phyloP scores from a whole-genome alignment of 495 filamentous ascomycete species.

The Aspergillus funiculosus region DNA sequence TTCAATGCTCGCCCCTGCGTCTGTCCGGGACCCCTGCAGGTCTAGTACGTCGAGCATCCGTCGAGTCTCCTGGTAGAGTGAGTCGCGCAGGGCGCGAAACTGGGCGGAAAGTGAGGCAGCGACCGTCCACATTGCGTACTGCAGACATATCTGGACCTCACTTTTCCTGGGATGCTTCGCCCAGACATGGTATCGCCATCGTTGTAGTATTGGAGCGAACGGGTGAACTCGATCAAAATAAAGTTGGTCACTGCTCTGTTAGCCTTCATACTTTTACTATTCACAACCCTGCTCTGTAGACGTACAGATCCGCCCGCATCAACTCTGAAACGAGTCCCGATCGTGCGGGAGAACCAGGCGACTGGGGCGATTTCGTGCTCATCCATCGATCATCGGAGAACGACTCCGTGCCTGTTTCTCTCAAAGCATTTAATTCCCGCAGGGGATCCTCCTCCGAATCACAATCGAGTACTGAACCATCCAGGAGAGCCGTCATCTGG shows the following conservation, averaged over 20 bases:
- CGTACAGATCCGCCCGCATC: constrained; percentile 40
- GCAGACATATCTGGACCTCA: constrained; percentile 38
- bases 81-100: constrained; percentile 41
- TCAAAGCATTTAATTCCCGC: constrained; percentile 1
- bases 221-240: constrained; percentile 56
- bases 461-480: constrained; percentile 13
- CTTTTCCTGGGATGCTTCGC: constrained; percentile 22
- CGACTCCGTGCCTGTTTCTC: background rate
- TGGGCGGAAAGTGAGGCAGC: constrained; percentile 49
- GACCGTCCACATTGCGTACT: constrained; percentile 53
- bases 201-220: constrained; percentile 49
- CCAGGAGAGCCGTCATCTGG: constrained; percentile 14
- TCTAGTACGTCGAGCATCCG: constrained; percentile 36
- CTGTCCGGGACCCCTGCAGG: background rate
- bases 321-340: constrained; percentile 25
- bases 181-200: constrained; percentile 41
- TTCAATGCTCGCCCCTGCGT: constrained; percentile 24
- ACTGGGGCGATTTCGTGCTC: constrained; percentile 11
- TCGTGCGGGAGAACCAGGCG: constrained; percentile 8
- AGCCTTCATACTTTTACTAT: background rate
- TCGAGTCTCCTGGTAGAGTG: constrained; percentile 44
- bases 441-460: constrained; percentile 19
- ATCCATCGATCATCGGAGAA: constrained; percentile 4
- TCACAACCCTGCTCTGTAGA: background rate
- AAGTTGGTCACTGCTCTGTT: constrained; percentile 40